Conservation (phyloP, 257 asterid genomes). For the Primulina eburnea region DNA sequence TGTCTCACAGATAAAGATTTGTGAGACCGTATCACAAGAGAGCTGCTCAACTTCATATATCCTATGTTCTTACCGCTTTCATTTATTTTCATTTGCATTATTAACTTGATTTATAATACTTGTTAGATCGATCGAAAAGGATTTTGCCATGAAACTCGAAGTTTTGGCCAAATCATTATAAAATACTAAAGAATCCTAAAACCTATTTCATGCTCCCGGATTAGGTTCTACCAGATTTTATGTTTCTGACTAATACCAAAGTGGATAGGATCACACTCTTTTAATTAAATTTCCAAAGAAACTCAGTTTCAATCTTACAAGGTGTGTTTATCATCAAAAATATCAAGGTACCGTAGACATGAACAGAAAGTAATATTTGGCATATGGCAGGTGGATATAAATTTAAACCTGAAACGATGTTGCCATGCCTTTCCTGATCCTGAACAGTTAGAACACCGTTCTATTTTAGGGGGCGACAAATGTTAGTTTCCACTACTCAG, state of each 20-base stretch:
- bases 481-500: slow-evolving; percentile 48
- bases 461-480: slow-evolving; percentile 65
- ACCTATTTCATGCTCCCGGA: background rate
- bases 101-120: too few relatives aligned
- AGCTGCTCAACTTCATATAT: too few relatives aligned
- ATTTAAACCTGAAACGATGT: slow-evolving; percentile 13
- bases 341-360: background rate
- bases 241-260: background rate
- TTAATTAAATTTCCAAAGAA: background rate
- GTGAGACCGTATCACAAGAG: too few relatives aligned
- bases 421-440: slow-evolving; percentile 85
- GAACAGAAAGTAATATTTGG: background rate
- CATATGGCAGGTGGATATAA: background rate
- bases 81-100: background rate
- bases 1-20: too few relatives aligned
- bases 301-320: background rate
- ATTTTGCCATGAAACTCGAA: background rate
- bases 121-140: background rate
- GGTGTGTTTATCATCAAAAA: background rate
- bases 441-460: slow-evolving; percentile 85
- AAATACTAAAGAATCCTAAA: background rate
- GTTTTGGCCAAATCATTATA: background rate
- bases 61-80: background rate
- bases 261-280: background rate
- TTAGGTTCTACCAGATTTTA: background rate